Conservation (phyloP, 345 rosid genomes). For the Sonneratia alba region DNA sequence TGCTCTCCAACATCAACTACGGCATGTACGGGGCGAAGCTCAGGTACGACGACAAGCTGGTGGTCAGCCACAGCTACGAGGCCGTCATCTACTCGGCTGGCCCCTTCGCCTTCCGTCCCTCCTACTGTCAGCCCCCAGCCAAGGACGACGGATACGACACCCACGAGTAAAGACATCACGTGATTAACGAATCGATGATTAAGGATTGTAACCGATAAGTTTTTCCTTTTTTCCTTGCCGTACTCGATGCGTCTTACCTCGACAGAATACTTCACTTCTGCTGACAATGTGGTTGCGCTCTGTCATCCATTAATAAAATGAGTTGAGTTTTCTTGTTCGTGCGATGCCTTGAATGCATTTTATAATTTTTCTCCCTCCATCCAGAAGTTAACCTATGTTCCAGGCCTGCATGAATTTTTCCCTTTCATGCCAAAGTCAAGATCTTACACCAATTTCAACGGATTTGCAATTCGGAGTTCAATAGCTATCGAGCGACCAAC, state of each 20-base stretch:
- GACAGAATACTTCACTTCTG: no score
- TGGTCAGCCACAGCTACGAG: constrained; percentile 29
- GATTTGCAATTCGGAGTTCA: no score
- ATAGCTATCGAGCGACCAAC: no score
- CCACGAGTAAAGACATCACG: no score
- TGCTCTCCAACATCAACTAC: constrained; percentile 58
- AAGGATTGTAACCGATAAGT: background rate
- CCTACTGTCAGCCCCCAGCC: constrained; percentile 32
- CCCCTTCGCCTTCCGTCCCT: constrained; percentile 80
- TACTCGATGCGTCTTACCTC: no score
- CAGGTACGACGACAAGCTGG: constrained; percentile 43
- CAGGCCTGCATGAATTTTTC: no score
- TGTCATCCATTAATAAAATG: background rate
- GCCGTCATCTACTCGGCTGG: constrained; percentile 70
- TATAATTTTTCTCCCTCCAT: no score
- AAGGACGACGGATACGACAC: background rate
- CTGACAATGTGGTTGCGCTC: background rate
- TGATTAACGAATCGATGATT: background rate
- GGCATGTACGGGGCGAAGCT: constrained; percentile 61
- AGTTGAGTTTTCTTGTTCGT: background rate
- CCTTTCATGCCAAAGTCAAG: no score
- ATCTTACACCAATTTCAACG: no score
- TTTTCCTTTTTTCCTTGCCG: no score
- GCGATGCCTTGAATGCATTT: background rate
- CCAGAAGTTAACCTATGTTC: no score